Base-by-base conservation (phyloP, 2,329 filamentous ascomycete genomes). In the Zymoseptoria passerinii region DNA sequence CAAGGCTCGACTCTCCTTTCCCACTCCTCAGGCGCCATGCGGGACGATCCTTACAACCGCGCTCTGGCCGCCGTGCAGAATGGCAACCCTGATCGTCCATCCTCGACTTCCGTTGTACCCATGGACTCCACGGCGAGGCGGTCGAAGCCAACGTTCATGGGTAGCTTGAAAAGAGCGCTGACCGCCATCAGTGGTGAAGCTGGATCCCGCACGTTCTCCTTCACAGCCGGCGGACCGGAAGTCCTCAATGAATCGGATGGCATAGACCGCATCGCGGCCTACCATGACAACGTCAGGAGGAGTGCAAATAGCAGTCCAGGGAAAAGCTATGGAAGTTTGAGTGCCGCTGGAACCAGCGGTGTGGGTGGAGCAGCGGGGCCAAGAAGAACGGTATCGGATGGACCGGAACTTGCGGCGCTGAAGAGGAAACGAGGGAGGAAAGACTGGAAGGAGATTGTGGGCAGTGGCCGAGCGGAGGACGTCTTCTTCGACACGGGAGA, bases 361-460 rank as follows among this genome's bases (percentile, higher is more conserved):
- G 27, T 27, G 0, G 18, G 8, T 18, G 48, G 48, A 50, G 48
- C 8, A 9, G 50, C 20, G 5, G 57, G 53, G 3, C 77, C 76
- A 2, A 70, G 76, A 8, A 74, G 77, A 19, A 73, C 77, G 4
- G 74, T 74, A 4, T 76, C 73, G 0, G 77, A 78, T 54, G 76
- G 76, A 10, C 73, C 72, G 4, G 63, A 67, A 18, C 74, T 76
- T 53, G 35, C 35, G 4, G 35, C 35, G 4, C 73, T 76, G 66
- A 23, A 67, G 68, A 70, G 69, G 48, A 75, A 74, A 58, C 68
- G 76, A 20, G 77, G 77, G 1, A 71, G 73, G 52, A 70, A 73
- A 29, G 76, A 78, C 60, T 73, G 70, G 72, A 62, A 63, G 19
- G 64, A 65, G 29, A 44, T 13, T 2, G 35, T 44, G 10, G 35